Percentiles rank a stretch among this genome's conserved stretches.
Conservation (phyloP, 345 rosid species). For the Lenwebbia sp. region DNA sequence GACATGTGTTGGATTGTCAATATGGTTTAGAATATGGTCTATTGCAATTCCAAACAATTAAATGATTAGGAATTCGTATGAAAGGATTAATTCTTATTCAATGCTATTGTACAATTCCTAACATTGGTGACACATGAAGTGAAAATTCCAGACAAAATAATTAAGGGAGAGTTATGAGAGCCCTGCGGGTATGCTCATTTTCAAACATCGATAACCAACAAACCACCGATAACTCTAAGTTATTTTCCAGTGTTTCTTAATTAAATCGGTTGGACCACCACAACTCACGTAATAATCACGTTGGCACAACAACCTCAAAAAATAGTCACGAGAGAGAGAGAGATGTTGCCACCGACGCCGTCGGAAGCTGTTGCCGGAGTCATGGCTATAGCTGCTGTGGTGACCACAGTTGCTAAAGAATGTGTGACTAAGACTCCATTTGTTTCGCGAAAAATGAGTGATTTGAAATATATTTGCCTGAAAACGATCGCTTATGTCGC, state of each 20-base stretch:
- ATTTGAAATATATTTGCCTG: too few species aligned
- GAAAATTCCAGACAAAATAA: too few species aligned
- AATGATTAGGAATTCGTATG: not conserved
- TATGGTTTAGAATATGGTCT: not conserved
- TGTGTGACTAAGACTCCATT: not conserved
- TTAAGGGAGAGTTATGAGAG: too few species aligned
- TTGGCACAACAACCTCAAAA: not conserved
- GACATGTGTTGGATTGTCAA: not conserved
- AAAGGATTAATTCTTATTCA: too few species aligned
- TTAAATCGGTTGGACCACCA: not conserved
- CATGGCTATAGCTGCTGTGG: too few species aligned
- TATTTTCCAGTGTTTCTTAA: not conserved
- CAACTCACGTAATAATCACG: not conserved
- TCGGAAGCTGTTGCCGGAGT: too few species aligned
- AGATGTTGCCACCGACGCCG: too few species aligned
- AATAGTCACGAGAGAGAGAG: not conserved
- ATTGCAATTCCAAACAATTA: not conserved
- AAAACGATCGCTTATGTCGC: too few species aligned
- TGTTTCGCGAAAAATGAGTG: too few species aligned
- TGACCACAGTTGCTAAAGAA: not conserved
- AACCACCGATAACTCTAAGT: not conserved
- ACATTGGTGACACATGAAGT: too few species aligned
- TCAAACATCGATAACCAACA: not conserved
- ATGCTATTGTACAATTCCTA: too few species aligned
- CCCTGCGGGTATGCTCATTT: too few species aligned